phyloP scores from a whole-genome alignment of 148 eudicot species.

The Rhododendron vialii region DNA sequence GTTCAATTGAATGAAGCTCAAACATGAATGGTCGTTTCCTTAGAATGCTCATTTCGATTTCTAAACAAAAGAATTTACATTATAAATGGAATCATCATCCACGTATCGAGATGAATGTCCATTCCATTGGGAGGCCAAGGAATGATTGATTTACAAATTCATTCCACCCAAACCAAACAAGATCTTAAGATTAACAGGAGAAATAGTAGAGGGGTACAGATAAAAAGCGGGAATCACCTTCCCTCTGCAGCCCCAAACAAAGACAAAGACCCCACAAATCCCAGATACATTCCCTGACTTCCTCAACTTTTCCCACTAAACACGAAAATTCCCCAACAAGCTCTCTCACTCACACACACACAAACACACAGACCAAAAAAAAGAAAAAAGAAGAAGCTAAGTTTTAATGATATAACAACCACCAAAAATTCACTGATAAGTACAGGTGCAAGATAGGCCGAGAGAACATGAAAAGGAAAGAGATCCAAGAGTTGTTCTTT shows the following conservation, averaged over 20 bases:
- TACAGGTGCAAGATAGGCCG: not conserved
- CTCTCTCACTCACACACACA: not conserved
- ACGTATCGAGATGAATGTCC: not conserved
- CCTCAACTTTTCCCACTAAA: not conserved
- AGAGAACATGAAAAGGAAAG: not conserved
- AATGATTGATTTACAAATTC: not conserved
- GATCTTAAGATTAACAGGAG: not conserved
- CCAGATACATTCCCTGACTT: not conserved
- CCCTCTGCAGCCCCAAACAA: not conserved
- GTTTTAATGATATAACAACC: not conserved
- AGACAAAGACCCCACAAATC: not conserved
- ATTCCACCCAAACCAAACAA: not conserved
- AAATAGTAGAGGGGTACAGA: not conserved
- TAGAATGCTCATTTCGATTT: not conserved
- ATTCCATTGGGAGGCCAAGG: not conserved
- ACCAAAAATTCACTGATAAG: not conserved
- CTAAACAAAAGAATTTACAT: not conserved
- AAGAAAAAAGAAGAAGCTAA: not conserved
- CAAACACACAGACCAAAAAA: not conserved
- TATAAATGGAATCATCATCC: not conserved
- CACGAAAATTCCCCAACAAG: not conserved
- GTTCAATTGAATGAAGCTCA: not conserved
- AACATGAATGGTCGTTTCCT: not conserved
- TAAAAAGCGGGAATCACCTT: not conserved
- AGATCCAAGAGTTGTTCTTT: no score